Evolutionary conservation across 2,329 filamentous ascomycete species (phyloP).

Genomic region (Aspergillus caelatus): DNA sequence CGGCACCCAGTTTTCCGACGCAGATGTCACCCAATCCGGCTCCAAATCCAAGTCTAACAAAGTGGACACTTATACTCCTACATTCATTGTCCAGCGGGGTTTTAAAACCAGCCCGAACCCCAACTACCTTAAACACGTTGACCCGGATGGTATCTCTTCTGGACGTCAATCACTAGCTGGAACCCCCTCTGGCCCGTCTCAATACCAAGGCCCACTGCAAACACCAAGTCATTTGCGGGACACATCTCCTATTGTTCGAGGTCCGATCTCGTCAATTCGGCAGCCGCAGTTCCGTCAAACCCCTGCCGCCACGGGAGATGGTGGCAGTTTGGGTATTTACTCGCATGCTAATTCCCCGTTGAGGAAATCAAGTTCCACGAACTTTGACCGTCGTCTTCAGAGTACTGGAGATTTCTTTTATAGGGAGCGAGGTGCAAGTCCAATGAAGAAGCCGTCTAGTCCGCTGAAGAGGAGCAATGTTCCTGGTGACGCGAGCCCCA

Average conservation of each 20-base stretch:
- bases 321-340: slow-evolving; percentile 79
- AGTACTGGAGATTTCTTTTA: slow-evolving; percentile 41
- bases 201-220: slow-evolving; percentile 35
- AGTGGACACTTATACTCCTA: slow-evolving; percentile 65
- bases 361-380: slow-evolving; percentile 72
- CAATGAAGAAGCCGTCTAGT: slow-evolving; percentile 43
- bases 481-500: slow-evolving; percentile 37
- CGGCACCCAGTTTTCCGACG: slow-evolving; percentile 71
- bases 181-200: slow-evolving; percentile 44
- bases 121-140: slow-evolving; percentile 72
- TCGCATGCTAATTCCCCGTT: slow-evolving; percentile 80
- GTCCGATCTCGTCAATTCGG: slow-evolving; percentile 51
- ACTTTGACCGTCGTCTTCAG: slow-evolving; percentile 45
- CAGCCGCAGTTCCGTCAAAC: slow-evolving; percentile 58
- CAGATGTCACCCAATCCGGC: slow-evolving; percentile 38
- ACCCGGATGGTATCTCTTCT: slow-evolving; percentile 61
- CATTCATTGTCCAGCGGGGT: slow-evolving; percentile 68
- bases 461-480: slow-evolving; percentile 49
- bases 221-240: slow-evolving; percentile 52
- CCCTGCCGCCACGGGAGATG: slow-evolving; percentile 55
- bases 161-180: slow-evolving; percentile 44
- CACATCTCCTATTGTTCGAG: slow-evolving; percentile 47
- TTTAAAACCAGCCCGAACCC: slow-evolving; percentile 84
- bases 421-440: slow-evolving; percentile 39
- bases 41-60: slow-evolving; percentile 52